Base-by-base conservation (phyloP, 805 yeast genomes). In the Yamadazyma scolyti region DNA sequence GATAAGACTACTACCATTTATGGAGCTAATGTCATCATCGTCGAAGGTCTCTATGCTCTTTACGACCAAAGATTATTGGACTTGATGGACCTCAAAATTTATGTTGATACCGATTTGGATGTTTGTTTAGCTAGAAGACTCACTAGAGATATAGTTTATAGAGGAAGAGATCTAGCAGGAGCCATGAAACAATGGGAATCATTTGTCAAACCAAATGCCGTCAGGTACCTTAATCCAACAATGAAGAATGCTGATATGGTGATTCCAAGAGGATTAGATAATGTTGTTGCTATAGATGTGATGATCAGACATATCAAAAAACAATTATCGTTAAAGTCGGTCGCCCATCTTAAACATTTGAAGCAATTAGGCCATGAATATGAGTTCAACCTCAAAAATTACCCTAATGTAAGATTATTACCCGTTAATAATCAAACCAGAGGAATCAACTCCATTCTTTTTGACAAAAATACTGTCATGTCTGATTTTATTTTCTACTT, bases 101-200 rank as follows among this genome's bases (percentile, higher is more conserved):
- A 78, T 54, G 97, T 93, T 3, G 97, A 90, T 45, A 93, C 97
- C 2, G 97, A 89, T 48, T 66, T 88, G 44, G 98, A 93, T 52
- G 75, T 90, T 10, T 93, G 98, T 56, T 68, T 93, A 45, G 89
- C 96, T 4, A 70, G 98, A 47, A 68, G 98, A 46, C 62, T 93
- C 25, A 77, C 85, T 4, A 69, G 98, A 48, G 98, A 93, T 54
- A 88, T 87, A 31, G 68, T 84, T 9, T 78, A 81, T 39, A 67
- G 98, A 38, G 96, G 95, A 1, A 66, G 98, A 37, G 96, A 89
- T 46, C 62, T 89, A 20, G 67, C 61, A 4, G 95, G 96, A 1
- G 82, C 89, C 11, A 70, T 93, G 37, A 71, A 75, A 43, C 98
- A 93, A 51, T 93, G 97, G 97, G 80, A 84, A 41, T 57, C 65